Base-by-base conservation (phyloP, 2,329 filamentous ascomycete genomes). In the Pestalotiopsis fici region DNA sequence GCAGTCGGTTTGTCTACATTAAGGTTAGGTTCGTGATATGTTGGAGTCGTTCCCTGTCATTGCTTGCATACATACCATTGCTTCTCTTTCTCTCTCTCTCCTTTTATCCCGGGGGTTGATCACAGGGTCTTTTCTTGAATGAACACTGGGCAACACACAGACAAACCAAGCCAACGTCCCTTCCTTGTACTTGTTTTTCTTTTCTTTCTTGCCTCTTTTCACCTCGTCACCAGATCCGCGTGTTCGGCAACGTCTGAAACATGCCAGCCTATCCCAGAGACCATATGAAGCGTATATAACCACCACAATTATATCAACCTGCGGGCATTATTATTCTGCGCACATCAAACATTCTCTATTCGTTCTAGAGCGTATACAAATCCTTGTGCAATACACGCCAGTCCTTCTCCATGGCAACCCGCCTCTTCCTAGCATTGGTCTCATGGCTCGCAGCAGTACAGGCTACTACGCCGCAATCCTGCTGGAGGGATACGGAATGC, bases 401-500 rank as follows among this genome's bases (percentile, higher is more conserved):
- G 43, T 23, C 43, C 21, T 28, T 1, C 12, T 27, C 27, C 15
- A 57, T 57, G 55, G 55, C 23, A 27, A 21, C 15, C 11, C 55
- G 23, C 23, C 55, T 57, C 55, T 57, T 57, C 18, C 55, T 31
- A 6, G 55, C 12, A 11, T 37, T 25, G 23, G 55, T 60, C 57
- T 60, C 54, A 25, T 55, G 21, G 31, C 43, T 56, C 11, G 7
- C 60, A 23, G 31, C 12, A 28, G 55, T 35, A n/a, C 55, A 63
- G 35, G 59, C 54, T 35, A 66, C 25, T 3, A 60, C 65, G 25
- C 68, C 72, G 21, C 73, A 74, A 39, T 74, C 69, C 66, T 90
- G 88, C 73, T 90, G 88, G 88, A 79, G 84, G 67, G 75, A 88
- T 65, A 86, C 84, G 1, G 74, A 80, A 23, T 91, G 88, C 72